Evolutionary conservation across 176 grass and related monocot genomes (phyloP).

Genomic region (Coix lacrymajobi): DNA sequence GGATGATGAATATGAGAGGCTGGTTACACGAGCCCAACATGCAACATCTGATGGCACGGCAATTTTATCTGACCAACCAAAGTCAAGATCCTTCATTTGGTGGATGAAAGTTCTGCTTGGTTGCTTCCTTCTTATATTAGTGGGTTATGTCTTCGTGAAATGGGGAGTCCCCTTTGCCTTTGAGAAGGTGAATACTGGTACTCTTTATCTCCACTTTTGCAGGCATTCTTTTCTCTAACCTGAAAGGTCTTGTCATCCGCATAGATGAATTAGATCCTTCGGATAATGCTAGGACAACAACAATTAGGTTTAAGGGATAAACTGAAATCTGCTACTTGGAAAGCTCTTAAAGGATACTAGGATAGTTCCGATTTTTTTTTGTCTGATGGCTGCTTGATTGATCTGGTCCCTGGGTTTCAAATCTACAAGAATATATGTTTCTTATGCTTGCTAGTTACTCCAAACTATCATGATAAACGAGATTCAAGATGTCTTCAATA

Average conservation of each 20-base stretch:
- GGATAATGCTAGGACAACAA: neutral
- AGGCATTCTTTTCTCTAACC: neutral
- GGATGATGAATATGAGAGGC: slow-evolving; percentile 75
- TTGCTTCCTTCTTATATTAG: slow-evolving; percentile 44
- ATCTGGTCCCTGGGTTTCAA: neutral
- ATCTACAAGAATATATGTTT: slow-evolving; percentile 3
- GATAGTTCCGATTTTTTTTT: neutral
- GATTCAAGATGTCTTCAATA: neutral
- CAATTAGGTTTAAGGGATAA: neutral
- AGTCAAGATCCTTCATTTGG: slow-evolving; percentile 54
- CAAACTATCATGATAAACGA: neutral
- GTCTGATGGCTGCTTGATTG: neutral
- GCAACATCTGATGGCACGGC: slow-evolving; percentile 24
- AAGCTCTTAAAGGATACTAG: neutral
- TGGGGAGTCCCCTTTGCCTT: slow-evolving; percentile 88
- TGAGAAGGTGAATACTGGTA: slow-evolving; percentile 52
- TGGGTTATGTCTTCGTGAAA: slow-evolving; percentile 54
- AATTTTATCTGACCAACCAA: slow-evolving; percentile 25
- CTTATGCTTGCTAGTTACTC: neutral
- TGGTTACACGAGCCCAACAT: slow-evolving; percentile 48
- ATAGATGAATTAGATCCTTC: neutral
- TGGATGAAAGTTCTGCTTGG: slow-evolving; percentile 73
- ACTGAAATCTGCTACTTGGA: neutral
- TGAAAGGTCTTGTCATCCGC: neutral
- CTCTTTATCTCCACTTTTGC: neutral